Percentiles rank a stretch among this genome's conserved stretches.
phyloP scores from a whole-genome alignment of 1,139 yeast genomes.

The Diutina catenulata region DNA sequence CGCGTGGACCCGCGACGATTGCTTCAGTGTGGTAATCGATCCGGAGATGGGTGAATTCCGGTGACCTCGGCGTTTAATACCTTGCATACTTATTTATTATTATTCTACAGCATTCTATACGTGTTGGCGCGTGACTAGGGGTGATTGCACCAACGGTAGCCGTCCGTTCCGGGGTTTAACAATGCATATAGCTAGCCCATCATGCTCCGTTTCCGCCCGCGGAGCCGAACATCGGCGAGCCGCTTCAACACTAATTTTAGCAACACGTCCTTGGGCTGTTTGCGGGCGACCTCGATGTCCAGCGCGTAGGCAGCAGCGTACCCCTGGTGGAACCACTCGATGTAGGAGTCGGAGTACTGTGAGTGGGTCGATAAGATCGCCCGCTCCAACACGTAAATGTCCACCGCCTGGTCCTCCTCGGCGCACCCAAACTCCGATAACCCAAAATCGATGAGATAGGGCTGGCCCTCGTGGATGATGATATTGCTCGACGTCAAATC shows the following conservation, averaged over 20 bases:
- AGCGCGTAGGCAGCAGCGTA: slow-evolving; percentile 37
- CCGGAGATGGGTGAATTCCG: too few species aligned
- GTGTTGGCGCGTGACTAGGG: too few species aligned
- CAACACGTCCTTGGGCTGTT: too few species aligned
- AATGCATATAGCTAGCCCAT: slow-evolving; percentile 56
- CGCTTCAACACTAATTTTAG: too few species aligned
- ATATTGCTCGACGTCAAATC: slow-evolving; percentile 90
- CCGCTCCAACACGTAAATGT: slow-evolving; percentile 83
- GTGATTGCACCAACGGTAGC: too few species aligned
- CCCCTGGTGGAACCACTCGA: slow-evolving; percentile 64
- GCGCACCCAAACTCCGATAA: slow-evolving; percentile 65
- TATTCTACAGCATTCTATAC: too few species aligned
- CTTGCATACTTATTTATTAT: too few species aligned
- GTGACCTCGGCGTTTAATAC: too few species aligned
- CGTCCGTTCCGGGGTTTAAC: too few species aligned
- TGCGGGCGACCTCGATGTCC: slow-evolving; percentile 43
- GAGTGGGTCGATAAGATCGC: slow-evolving; percentile 92
- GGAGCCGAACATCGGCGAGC: slow-evolving; percentile 74
- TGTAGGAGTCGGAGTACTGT: slow-evolving; percentile 49
- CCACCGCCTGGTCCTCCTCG: slow-evolving; percentile 93
- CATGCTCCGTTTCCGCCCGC: slow-evolving; percentile 96
- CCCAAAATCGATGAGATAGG: slow-evolving; percentile 79
- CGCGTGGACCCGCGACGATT: too few species aligned
- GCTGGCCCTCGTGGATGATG: slow-evolving; percentile 39
- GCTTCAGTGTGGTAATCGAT: too few species aligned